phyloP scores from a whole-genome alignment of 805 yeast species.

The Wickerhamiella occidentalis region DNA sequence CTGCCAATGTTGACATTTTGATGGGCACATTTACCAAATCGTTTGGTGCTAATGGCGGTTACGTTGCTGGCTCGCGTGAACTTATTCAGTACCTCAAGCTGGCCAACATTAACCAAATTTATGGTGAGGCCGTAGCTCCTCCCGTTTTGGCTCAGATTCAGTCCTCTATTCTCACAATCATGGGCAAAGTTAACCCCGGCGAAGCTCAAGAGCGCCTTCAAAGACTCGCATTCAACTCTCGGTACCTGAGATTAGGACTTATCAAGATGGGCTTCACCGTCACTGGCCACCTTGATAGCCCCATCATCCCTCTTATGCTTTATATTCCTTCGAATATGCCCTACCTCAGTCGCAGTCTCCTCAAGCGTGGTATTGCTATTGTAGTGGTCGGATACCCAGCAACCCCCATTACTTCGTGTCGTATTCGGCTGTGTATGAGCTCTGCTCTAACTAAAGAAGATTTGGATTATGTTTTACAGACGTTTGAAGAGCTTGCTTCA shows the following conservation, averaged over 20 bases:
- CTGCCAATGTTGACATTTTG: slow-evolving; percentile 64
- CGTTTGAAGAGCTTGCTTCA: slow-evolving; percentile 50
- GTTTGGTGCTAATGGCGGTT: slow-evolving; percentile 98
- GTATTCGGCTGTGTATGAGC: slow-evolving; percentile 88
- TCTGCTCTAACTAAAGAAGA: slow-evolving; percentile 89
- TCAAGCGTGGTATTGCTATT: slow-evolving; percentile 72
- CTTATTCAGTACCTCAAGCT: slow-evolving; percentile 65
- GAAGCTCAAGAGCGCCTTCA: slow-evolving; percentile 86
- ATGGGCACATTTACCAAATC: slow-evolving; percentile 98
- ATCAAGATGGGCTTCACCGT: slow-evolving; percentile 89
- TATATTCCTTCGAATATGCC: slow-evolving; percentile 94
- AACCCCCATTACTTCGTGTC: slow-evolving; percentile 77
- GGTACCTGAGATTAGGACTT: slow-evolving; percentile 82
- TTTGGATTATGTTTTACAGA: slow-evolving; percentile 41
- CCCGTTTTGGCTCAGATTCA: slow-evolving; percentile 83
- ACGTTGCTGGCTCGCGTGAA: slow-evolving; percentile 60
- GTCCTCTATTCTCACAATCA: slow-evolving; percentile 63
- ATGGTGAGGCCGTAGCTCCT: slow-evolving; percentile 79
- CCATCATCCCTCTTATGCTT: slow-evolving; percentile 79
- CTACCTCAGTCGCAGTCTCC: slow-evolving; percentile 71
- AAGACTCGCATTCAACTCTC: slow-evolving; percentile 89
- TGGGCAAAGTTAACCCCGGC: slow-evolving; percentile 77
- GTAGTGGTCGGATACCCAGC: slow-evolving; percentile 98
- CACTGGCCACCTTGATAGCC: slow-evolving; percentile 91
- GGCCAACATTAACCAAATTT: slow-evolving; percentile 56